phyloP scores from a whole-genome alignment of 2,329 filamentous ascomycete species.

The Microcera coccophila region DNA sequence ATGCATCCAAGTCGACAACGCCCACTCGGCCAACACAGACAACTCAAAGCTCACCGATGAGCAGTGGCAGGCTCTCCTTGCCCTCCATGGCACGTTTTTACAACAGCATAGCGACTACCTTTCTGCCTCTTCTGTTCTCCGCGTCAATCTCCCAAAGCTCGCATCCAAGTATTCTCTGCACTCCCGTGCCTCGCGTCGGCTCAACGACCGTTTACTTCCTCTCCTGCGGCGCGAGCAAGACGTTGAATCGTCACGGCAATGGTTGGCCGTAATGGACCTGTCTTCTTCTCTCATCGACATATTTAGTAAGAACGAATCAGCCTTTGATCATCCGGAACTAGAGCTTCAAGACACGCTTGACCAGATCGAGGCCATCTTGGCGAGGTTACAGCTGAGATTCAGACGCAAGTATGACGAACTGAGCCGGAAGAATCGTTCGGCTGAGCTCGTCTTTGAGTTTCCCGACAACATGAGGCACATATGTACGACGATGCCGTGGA shows the following conservation, averaged over 20 bases:
- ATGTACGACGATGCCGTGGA: neutral
- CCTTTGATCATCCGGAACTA: no score
- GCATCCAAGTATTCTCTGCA: no score
- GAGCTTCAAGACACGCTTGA: neutral
- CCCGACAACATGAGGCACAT: neutral
- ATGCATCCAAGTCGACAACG: conserved; percentile 76
- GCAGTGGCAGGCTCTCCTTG: conserved; percentile 82
- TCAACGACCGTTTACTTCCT: no score
- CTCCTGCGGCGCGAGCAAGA: no score
- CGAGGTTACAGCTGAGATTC: neutral
- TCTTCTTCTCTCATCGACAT: no score
- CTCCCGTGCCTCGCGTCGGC: no score
- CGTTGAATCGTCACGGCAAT: no score
- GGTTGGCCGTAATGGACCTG: no score
- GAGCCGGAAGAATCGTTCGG: neutral
- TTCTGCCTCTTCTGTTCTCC: no score
- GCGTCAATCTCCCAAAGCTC: no score
- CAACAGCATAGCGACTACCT: conserved; percentile 87
- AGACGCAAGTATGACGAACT: neutral
- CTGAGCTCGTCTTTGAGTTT: neutral
- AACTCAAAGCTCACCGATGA: conserved; percentile 53
- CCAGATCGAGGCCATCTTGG: neutral
- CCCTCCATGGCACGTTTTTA: conserved; percentile 73
- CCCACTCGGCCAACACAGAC: conserved; percentile 47
- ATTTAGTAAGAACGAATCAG: no score